A percentile compares a stretch with the other conserved stretches of the same genome.
Evolutionary conservation across 208 protist genomes (phyloP).

Genomic region (Leishmania mexicana): DNA sequence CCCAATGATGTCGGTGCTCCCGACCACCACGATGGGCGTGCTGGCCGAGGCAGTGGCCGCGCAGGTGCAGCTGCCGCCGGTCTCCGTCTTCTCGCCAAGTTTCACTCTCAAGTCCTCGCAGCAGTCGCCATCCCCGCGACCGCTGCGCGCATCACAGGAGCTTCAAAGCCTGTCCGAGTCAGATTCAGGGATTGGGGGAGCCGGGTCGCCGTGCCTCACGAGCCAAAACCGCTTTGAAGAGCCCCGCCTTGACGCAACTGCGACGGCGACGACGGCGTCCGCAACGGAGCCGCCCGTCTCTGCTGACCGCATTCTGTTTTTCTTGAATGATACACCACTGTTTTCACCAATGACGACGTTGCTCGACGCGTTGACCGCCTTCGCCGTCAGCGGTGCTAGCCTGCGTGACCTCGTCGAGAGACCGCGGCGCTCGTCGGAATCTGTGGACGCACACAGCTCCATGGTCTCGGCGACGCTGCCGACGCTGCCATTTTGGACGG

Average conservation of each 20-base stretch:
- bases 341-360: slow-evolving; percentile 46
- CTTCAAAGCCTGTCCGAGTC: neutral
- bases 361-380: slow-evolving; percentile 37
- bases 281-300: slow-evolving; percentile 7
- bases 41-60: slow-evolving; percentile 28
- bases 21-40: slow-evolving; percentile 20
- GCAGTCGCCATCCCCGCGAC: neutral
- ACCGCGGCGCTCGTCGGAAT: slow-evolving; percentile 11
- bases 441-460: slow-evolving; percentile 19
- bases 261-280: neutral
- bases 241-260: neutral
- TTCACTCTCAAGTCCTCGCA: neutral
- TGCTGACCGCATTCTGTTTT: slow-evolving; percentile 38
- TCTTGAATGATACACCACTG: slow-evolving; percentile 42
- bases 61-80: slow-evolving; percentile 11
- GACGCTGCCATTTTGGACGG: slow-evolving; percentile 46
- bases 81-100: neutral
- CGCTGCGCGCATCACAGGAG: slow-evolving; percentile 17
- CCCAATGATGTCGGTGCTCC: slow-evolving; percentile 18
- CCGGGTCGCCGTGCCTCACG: slow-evolving; percentile 1
- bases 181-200: neutral
- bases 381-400: slow-evolving; percentile 26
- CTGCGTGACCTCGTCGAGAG: slow-evolving; percentile 31
- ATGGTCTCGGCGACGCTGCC: slow-evolving; percentile 22
- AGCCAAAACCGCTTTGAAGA: slow-evolving; percentile 20